Evolutionary conservation across 169 alveolate species (phyloP), one percentile per base, ranked within the genome.

Genomic region (Neospora caninum): DNA sequence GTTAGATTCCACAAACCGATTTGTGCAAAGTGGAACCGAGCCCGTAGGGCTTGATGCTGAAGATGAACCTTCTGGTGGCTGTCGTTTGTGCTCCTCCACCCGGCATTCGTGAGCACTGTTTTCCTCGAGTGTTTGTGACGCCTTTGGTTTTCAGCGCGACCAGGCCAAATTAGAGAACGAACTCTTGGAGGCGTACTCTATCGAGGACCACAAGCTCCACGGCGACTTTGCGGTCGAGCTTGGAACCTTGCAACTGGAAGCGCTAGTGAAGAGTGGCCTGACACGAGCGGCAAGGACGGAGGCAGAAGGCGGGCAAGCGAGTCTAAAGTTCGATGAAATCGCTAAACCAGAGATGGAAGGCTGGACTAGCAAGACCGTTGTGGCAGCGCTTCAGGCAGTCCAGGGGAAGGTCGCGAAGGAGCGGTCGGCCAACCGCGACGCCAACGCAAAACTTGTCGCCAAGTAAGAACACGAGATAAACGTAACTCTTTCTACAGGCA

Each of bases 301-400:
- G 49, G 39, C 86, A 78, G 27, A n/a, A 6, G 86, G 31, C 39
- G 45, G 20, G 20, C 20, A 6, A 0, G 73, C 4, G 73, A 64
- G 18, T 7, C 64, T 1, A 27, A 27, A 9, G 0, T 29, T 22
- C 73, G 73, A 27, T 1, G 73, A 64, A 16, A 29, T 27, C 73
- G n/a, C 45, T 2, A 43, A 78, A 10, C 41, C 45, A 0, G 43
- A n/a, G 27, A 16, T 10, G 27, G 86, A 38, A 20, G 86, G 86
- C 49, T 78, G 86, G 86, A 78, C 1, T 43, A 10, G 29, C 2
- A 2, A 18, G 42, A n/a, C 39, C 18, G 29, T 78, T 0, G 86
- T n/a, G 45, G 20, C 42, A n/a, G 86, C 86, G 45, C 86, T 78
- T 43, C 86, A 78, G 45, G 86, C 86, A 7, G 86, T 64, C 34